phyloP scores from a whole-genome alignment of 495 filamentous ascomycete genomes.

The Rhypophila decipiens region DNA sequence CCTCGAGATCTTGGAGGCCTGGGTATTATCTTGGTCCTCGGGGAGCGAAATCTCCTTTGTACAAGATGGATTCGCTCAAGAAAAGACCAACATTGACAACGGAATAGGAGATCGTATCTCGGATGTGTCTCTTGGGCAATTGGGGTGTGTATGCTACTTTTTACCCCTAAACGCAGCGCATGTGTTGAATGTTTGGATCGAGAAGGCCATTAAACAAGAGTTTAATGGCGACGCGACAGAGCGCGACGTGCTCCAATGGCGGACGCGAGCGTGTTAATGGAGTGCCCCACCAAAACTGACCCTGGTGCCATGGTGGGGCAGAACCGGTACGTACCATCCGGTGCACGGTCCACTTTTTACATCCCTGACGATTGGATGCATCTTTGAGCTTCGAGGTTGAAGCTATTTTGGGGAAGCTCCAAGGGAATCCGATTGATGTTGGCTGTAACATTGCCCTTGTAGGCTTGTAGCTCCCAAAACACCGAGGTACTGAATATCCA shows the following conservation, averaged over 20 bases:
- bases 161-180: no score
- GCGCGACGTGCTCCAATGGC: slow-evolving; percentile 3
- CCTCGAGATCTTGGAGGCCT: background rate
- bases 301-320: background rate
- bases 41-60: no score
- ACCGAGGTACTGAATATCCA: no score
- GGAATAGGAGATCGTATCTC: no score
- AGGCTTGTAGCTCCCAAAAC: no score
- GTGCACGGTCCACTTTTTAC: slow-evolving; percentile 1
- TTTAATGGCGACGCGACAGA: slow-evolving; percentile 5
- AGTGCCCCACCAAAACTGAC: background rate
- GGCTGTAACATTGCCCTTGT: no score
- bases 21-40: no score
- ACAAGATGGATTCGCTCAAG: no score
- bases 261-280: background rate
- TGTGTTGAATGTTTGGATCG: background rate
- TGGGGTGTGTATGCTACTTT: background rate
- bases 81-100: no score
- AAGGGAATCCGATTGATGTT: no score
- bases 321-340: background rate
- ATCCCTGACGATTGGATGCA: background rate
- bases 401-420: no score
- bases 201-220: slow-evolving; percentile 8
- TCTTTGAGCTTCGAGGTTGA: background rate
- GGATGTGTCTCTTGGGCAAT: no score